Base-by-base conservation (phyloP, 345 rosid genomes). In the Lenwebbia sp. region DNA sequence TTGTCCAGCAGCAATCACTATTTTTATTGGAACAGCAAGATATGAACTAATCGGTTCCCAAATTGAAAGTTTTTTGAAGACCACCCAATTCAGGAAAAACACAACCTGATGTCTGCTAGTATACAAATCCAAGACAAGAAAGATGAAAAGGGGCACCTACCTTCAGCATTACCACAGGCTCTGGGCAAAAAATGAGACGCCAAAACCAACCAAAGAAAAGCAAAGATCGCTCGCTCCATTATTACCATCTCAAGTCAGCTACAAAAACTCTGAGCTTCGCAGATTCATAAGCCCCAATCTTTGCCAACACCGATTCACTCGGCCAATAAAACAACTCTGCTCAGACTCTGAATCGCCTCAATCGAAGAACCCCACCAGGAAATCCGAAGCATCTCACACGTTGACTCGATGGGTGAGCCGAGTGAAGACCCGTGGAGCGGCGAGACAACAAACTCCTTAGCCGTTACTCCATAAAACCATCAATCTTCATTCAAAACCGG, bases 91-190 rank as follows among this genome's bases (percentile, higher is more conserved):
- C n/a, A 28, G 57, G 58, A 28, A 70, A 70, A 70, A 70, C 47
- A 37, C 26, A 37, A 37, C 47, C 26, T 70, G 81, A 70, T 70
- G 81, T 11, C 81, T 37, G 54, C 84, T 28, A 83, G 26, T 17
- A 47, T 82, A 82, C 54, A 47, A 25, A 47, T 51, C 47, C 81
- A 82, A 13, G 54, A 82, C 26, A 58, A 28, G 26, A 65, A 28
- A 49, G 33, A 84, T 53, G 84, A 60, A 30, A 25, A 40, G 10
- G 56, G 54, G 25, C 44, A 17, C 86, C 41, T 53, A 96, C 98
- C 99, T 93, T 96, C 99, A 15, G 91, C 89, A 92, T 96, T 96
- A 83, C 94, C 92, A 5, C 93, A 53, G 56, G 90, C 94, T 87
- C 92, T 90, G 83, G 88, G 86, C 85, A 92, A 85, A 86, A 92